phyloP scores from a whole-genome alignment of 2,329 filamentous ascomycete genomes.

The Alternaria panax region DNA sequence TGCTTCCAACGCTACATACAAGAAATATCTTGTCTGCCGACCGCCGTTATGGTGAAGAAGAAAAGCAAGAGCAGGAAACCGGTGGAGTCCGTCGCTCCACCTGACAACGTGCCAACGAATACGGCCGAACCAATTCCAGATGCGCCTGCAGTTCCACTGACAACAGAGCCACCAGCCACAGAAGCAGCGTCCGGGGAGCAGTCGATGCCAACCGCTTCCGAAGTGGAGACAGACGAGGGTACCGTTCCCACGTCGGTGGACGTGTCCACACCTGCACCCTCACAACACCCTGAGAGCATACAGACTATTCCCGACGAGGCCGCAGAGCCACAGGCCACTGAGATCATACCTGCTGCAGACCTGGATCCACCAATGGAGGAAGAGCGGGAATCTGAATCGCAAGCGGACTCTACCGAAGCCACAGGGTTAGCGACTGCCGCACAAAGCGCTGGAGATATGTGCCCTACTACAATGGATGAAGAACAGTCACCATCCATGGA shows the following conservation, averaged over 20 bases:
- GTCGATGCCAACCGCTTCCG: slow-evolving; percentile 14
- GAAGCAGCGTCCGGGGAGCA: slow-evolving; percentile 16
- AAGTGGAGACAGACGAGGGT: slow-evolving; percentile 20
- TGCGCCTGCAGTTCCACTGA: slow-evolving; percentile 25
- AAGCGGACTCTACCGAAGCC: slow-evolving; percentile 5
- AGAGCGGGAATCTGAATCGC: slow-evolving; percentile 6
- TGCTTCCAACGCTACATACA: slow-evolving; percentile 30
- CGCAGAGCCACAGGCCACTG: slow-evolving; percentile 4
- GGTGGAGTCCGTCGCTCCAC: slow-evolving; percentile 37
- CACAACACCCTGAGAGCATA: slow-evolving; percentile 14
- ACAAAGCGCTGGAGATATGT: slow-evolving; percentile 5
- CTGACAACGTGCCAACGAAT: slow-evolving; percentile 30
- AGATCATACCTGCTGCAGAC: slow-evolving; percentile 8
- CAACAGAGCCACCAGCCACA: slow-evolving; percentile 27
- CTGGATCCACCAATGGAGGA: slow-evolving; percentile 14
- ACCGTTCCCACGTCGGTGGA: slow-evolving; percentile 27
- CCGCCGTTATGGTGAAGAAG: slow-evolving; percentile 43
- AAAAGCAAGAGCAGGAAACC: slow-evolving; percentile 44
- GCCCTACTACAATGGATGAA: neutral
- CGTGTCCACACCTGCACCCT: slow-evolving; percentile 27
- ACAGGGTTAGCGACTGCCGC: slow-evolving; percentile 4
- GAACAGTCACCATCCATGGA: slow-evolving; percentile 11
- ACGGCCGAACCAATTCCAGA: slow-evolving; percentile 32
- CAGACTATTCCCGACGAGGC: slow-evolving; percentile 12
- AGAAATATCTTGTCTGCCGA: slow-evolving; percentile 20